Percentiles rank a stretch among this genome's conserved stretches.
These are phyloP conservation scores for Rhizomucor miehei DNA, from an alignment of 371 early-diverging fungal genomes.

Conservation along the genomic window DNA sequence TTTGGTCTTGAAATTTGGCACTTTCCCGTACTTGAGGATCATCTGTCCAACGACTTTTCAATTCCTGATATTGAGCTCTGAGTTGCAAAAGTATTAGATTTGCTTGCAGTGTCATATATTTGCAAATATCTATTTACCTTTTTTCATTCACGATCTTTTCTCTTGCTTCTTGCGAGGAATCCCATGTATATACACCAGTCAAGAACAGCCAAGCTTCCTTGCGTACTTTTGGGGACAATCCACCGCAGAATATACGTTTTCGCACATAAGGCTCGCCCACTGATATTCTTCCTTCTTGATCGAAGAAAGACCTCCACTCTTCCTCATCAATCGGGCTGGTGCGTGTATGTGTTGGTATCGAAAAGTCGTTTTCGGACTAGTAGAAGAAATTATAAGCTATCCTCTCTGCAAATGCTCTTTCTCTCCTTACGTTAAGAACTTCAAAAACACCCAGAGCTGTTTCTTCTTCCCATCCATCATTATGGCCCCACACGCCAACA, in stretches of 20 bases:
- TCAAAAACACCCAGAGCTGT: constrained; percentile 47
- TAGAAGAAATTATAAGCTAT: neutral
- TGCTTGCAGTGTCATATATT: neutral
- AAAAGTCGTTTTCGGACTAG: constrained; percentile 38
- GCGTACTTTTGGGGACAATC: constrained; percentile 72
- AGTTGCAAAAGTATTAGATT: neutral
- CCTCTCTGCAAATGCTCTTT: neutral
- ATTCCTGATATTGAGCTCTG: constrained; percentile 54
- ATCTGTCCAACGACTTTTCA: constrained; percentile 75
- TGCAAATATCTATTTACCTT: constrained; percentile 26
- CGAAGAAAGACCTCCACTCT: constrained; percentile 76
- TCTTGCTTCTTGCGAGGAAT: constrained; percentile 68
- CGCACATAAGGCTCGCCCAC: constrained; percentile 54
- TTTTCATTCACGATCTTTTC: constrained; percentile 44
- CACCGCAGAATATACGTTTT: constrained; percentile 69
- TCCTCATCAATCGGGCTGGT: constrained; percentile 63
- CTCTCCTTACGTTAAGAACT: constrained; percentile 35
- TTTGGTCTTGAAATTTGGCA: constrained; percentile 74
- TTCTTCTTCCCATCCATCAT: constrained; percentile 39
- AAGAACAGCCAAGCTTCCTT: constrained; percentile 86
- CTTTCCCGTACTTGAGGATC: constrained; percentile 46
- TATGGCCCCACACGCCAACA: constrained; percentile 49
- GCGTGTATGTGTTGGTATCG: constrained; percentile 49
- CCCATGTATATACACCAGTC: constrained; percentile 77
- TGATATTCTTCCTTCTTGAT: constrained; percentile 53